Conservation (phyloP, 305 asterid species). For the Fraxinus floribunda region DNA sequence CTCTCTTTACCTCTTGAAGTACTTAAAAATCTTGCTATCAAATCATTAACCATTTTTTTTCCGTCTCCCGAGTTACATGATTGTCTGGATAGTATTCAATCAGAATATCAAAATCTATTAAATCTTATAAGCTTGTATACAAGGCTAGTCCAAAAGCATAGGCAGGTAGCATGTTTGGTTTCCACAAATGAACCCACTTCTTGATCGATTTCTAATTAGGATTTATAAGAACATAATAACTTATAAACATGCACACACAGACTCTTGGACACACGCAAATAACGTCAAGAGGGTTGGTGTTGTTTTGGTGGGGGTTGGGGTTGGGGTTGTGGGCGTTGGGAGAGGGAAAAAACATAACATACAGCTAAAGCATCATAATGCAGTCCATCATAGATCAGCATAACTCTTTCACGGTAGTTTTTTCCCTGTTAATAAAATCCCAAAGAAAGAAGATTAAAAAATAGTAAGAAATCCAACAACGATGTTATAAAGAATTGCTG, state of each 20-base stretch:
- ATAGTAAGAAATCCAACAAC: conserved; percentile 1
- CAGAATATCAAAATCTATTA: neutral
- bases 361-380: conserved; percentile 97
- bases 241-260: neutral
- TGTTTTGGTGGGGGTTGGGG: neutral
- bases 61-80: neutral
- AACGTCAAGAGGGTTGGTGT: neutral
- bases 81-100: neutral
- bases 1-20: conserved; percentile 2
- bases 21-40: neutral
- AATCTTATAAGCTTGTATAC: neutral
- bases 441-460: conserved; percentile 18
- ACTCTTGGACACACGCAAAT: neutral
- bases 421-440: conserved; percentile 49
- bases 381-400: conserved; percentile 94
- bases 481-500: conserved; percentile 4
- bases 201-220: neutral
- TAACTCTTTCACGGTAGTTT: conserved; percentile 74
- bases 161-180: neutral
- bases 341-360: conserved; percentile 35
- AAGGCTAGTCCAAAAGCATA: neutral
- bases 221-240: neutral
- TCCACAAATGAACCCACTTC: neutral
- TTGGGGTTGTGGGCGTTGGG: conserved; percentile 4
- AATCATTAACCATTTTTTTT: neutral